These are phyloP conservation scores for Fraxinus quadrangulata DNA, from an alignment of 257 asterid species.

Conservation along the genomic window DNA sequence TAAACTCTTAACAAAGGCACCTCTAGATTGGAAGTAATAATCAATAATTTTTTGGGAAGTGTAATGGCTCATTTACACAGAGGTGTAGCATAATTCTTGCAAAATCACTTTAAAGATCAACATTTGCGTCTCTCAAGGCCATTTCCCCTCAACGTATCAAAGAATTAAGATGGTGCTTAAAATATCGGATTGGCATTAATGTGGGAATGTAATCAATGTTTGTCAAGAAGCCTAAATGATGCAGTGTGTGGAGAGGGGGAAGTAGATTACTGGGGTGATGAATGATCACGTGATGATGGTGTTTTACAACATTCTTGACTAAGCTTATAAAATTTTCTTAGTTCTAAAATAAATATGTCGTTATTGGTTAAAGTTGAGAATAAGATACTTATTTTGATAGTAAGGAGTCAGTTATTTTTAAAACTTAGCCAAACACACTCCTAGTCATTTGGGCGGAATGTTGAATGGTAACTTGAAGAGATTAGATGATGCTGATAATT, in stretches of 20 bases:
- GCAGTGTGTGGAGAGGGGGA: neutral
- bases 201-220: neutral
- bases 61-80: neutral
- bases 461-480: neutral
- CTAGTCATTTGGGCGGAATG: neutral
- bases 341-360: neutral
- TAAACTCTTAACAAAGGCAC: neutral
- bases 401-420: neutral
- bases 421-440: neutral
- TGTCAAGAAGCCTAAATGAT: neutral
- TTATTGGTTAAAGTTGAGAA: neutral
- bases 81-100: neutral
- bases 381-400: neutral
- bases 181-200: neutral
- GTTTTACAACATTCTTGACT: neutral
- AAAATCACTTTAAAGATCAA: neutral
- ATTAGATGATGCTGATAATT: neutral
- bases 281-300: neutral
- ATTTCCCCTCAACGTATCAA: neutral
- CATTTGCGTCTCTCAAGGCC: neutral
- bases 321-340: neutral
- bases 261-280: neutral
- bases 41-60: neutral
- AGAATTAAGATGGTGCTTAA: neutral
- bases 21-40: neutral